phyloP scores from a whole-genome alignment of 495 filamentous ascomycete species.

The Pyrenopolyporus hunteri region DNA sequence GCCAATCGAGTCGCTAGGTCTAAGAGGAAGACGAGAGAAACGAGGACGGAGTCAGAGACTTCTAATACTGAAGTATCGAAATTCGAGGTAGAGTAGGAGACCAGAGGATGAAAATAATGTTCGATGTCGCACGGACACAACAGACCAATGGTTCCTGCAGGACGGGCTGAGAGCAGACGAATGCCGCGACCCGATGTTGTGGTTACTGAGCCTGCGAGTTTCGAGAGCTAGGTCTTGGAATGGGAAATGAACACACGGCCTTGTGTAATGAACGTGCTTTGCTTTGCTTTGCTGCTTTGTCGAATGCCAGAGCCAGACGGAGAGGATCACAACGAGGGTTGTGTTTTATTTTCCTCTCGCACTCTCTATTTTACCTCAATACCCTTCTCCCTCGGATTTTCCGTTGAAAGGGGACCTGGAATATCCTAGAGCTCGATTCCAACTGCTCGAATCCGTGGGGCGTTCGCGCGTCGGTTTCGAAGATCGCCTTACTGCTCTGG shows the following conservation, averaged over 20 bases:
- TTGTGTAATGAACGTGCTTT: conserved; percentile 7
- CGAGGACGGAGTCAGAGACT: conserved; percentile 18
- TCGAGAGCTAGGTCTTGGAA: conserved; percentile 19
- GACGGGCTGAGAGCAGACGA: conserved; percentile 38
- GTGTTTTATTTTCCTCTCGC: background rate
- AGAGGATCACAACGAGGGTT: conserved; percentile 5
- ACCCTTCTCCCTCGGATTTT: background rate
- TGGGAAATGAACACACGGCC: conserved; percentile 23
- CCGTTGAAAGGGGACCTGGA: background rate
- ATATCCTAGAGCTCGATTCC: background rate
- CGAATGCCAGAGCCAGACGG: conserved; percentile 23
- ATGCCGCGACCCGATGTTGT: conserved; percentile 38
- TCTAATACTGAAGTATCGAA: background rate
- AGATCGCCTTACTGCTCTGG: background rate
- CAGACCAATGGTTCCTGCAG: conserved; percentile 40
- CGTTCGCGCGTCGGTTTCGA: conserved; percentile 10
- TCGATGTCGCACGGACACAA: conserved; percentile 25
- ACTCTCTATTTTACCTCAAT: background rate
- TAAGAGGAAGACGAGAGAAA: conserved; percentile 14
- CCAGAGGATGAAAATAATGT: background rate
- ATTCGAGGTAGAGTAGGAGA: conserved; percentile 3
- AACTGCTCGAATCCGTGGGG: conserved; percentile 9
- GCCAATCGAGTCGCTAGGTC: conserved; percentile 13
- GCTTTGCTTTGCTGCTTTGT: conserved; percentile 1
- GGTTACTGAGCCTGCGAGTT: conserved; percentile 20